These are phyloP conservation scores for Nelumbo lutea DNA, from an alignment of 164 flowering plant species.

Conservation along the genomic window DNA sequence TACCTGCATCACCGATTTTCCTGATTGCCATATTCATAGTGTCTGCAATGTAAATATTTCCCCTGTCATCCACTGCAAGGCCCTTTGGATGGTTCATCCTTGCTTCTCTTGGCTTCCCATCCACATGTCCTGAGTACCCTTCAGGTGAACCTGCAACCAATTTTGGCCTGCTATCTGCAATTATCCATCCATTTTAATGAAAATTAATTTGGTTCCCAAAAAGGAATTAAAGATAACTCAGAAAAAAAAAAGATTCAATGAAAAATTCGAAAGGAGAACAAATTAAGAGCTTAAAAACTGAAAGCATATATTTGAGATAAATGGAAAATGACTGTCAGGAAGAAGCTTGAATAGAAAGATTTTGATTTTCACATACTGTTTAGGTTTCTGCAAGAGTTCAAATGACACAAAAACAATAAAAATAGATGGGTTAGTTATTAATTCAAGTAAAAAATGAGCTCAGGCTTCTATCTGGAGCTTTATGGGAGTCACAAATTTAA, in stretches of 20 bases:
- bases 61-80: conserved; percentile 76
- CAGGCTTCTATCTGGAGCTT: conserved; percentile 6
- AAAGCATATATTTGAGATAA: neutral
- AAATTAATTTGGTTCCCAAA: neutral
- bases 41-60: conserved; percentile 89
- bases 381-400: neutral
- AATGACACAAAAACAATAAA: neutral
- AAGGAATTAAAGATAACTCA: neutral
- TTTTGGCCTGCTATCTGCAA: conserved; percentile 85
- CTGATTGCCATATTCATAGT: conserved; percentile 91
- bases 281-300: neutral
- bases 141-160: conserved; percentile 86
- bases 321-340: neutral
- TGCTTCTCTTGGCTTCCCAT: conserved; percentile 81
- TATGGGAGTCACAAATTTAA: too few relatives aligned
- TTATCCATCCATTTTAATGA: conserved; percentile 6
- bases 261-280: conserved; percentile 1
- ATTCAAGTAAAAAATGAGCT: neutral
- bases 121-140: conserved; percentile 89
- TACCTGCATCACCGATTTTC: conserved; percentile 90
- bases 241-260: neutral
- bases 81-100: conserved; percentile 90
- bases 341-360: neutral
- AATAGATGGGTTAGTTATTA: neutral
- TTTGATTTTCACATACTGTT: neutral